Base-by-base conservation (phyloP, 1,139 yeast species). In the Pichia sp. region DNA sequence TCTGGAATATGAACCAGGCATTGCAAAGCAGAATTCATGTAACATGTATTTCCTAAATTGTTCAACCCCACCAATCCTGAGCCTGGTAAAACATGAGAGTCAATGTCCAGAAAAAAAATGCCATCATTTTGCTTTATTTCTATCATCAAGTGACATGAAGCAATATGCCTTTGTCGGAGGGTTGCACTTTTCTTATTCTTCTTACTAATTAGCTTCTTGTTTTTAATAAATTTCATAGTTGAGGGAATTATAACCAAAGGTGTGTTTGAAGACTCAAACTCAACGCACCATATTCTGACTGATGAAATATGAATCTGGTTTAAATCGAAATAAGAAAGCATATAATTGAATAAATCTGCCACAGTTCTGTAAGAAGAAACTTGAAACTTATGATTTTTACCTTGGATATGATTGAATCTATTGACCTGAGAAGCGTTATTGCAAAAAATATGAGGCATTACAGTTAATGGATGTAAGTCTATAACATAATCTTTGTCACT, bases 11-110 rank as follows among this genome's bases (percentile, higher is more conserved):
- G 99, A 0, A 83, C 77, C 48, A 93, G 71, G 64, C 98, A 93
- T 66, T 93, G 99, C 51, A 93, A 72, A 0, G 98, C 97, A 16
- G 96, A 88, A 68, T 93, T 93, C 98, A 93, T 93, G 66, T 90
- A 93, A 66, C 99, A 93, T 0, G 96, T 87, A 65, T 93, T 93
- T 6, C 99, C 99, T 58, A 93, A 72, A 64, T 93, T 93, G 44
- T 77, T 75, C 48, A 93, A 71, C 0, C 99, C 99, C 8, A 74
- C 70, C 1, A 72, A 72, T 3, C 88, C 89, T 49, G 65, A 65
- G 1, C 76, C 68, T 8, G 69, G 67, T 13, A 58, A 30, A 3
- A 63, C 44, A 6, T 49, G 47, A 3, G 62, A 54, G 4, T 57
- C 53, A 4, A 59, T 49, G 47, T 65, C 66, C 53, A 62, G 52